phyloP scores from a whole-genome alignment of 106 monocot species.

The Chionographis japonica region DNA sequence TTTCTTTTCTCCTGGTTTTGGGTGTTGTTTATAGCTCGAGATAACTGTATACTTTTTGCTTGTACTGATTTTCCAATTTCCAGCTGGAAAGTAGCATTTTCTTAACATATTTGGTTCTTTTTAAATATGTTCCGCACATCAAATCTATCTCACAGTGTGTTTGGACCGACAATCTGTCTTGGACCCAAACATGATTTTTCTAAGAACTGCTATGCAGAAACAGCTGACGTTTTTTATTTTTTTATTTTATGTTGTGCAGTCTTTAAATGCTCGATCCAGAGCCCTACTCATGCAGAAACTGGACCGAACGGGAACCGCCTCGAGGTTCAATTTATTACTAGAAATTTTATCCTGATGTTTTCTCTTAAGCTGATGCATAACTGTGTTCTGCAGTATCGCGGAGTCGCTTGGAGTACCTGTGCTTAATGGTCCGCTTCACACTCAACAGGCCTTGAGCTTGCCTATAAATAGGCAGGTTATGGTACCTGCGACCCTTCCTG shows the following conservation, averaged over 20 bases:
- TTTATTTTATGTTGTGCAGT: conserved; percentile 23
- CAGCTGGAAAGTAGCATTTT: too few relatives aligned
- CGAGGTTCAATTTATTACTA: conserved; percentile 13
- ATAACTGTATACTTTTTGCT: too few relatives aligned
- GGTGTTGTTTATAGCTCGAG: too few relatives aligned
- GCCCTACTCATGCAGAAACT: conserved; percentile 58
- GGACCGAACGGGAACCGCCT: conserved; percentile 51
- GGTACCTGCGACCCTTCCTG: conserved; percentile 13
- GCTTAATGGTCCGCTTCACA: conserved; percentile 11
- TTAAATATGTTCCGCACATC: too few relatives aligned
- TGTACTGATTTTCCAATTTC: too few relatives aligned
- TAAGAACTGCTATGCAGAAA: too few relatives aligned
- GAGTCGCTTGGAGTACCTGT: conserved; percentile 15
- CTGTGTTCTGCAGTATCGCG: conserved; percentile 8
- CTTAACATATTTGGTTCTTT: too few relatives aligned
- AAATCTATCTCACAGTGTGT: too few relatives aligned
- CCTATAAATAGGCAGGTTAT: conserved; percentile 14
- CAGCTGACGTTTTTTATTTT: neutral
- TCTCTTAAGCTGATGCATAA: neutral
- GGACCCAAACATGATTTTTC: neutral
- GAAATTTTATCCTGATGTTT: neutral
- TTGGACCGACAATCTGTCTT: neutral
- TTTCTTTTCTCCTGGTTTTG: too few relatives aligned
- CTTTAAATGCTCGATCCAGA: conserved; percentile 60
- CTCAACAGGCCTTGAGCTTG: neutral